phyloP scores from a whole-genome alignment of 768 basidiomycete species.

The Boletus edulis region DNA sequence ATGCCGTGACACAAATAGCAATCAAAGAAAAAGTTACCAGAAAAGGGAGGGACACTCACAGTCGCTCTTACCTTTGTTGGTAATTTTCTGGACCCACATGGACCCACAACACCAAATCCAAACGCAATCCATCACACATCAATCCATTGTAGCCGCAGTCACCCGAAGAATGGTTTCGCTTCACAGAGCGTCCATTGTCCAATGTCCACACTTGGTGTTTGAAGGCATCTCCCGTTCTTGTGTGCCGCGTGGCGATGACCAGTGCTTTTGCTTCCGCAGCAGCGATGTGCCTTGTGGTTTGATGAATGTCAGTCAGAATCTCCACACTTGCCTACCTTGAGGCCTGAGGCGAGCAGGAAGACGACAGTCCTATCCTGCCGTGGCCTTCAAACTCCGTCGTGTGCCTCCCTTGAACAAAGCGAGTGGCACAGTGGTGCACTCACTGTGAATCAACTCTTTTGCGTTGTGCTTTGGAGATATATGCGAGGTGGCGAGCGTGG shows the following conservation, averaged over 20 bases:
- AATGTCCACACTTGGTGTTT: not conserved
- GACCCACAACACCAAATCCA: conserved; percentile 13
- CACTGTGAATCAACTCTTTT: too few species aligned
- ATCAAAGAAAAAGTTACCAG: conserved; percentile 26
- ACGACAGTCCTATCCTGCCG: too few species aligned
- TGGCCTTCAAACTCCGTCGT: too few species aligned
- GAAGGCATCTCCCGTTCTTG: too few species aligned
- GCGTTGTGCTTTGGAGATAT: too few species aligned
- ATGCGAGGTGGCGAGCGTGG: too few species aligned
- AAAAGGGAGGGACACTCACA: conserved; percentile 4
- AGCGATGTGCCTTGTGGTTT: not conserved
- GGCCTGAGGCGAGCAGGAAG: too few species aligned
- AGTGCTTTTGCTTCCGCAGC: not conserved
- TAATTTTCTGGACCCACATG: conserved; percentile 32
- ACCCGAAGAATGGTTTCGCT: too few species aligned
- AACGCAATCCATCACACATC: conserved; percentile 28
- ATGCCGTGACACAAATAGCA: conserved; percentile 31
- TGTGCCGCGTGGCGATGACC: not conserved
- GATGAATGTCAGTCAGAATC: too few species aligned
- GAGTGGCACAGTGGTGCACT: too few species aligned
- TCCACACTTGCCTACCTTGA: too few species aligned
- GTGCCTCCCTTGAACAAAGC: too few species aligned
- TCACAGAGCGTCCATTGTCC: not conserved
- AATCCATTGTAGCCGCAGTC: not conserved
- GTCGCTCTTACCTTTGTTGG: conserved; percentile 18